Conservation (phyloP, 2,329 filamentous ascomycete genomes). For the Neonectria punicea region DNA sequence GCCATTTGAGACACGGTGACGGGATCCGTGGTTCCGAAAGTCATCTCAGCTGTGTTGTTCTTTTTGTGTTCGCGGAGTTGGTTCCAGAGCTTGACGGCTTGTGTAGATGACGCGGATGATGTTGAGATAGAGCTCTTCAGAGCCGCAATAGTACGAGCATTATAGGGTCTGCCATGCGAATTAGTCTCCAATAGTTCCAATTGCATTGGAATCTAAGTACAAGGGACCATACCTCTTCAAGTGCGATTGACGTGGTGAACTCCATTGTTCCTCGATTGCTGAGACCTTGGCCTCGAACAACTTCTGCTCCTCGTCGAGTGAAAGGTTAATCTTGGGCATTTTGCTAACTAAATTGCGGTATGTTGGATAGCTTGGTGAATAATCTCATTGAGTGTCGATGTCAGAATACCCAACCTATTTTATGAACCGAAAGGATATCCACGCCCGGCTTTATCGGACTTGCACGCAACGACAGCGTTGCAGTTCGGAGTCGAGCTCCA, state of each 20-base stretch:
- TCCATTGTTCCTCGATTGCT: conserved; percentile 50
- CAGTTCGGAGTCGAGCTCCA: conserved; percentile 6
- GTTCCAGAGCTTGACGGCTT: conserved; percentile 51
- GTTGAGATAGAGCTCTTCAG: conserved; percentile 44
- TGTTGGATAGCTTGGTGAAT: neutral
- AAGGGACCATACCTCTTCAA: conserved; percentile 36
- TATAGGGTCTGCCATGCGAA: neutral
- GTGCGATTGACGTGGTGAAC: conserved; percentile 41
- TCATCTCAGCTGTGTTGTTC: conserved; percentile 49
- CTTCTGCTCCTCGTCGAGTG: conserved; percentile 41
- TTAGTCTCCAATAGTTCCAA: neutral
- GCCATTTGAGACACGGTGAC: conserved; percentile 48
- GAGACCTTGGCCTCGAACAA: conserved; percentile 47
- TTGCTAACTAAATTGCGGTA: neutral
- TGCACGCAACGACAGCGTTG: neutral
- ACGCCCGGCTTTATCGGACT: neutral
- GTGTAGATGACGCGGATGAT: conserved; percentile 44
- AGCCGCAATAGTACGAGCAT: conserved; percentile 47
- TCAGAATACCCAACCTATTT: neutral
- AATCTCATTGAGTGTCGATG: neutral
- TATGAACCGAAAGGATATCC: neutral
- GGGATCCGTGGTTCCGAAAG: conserved; percentile 52
- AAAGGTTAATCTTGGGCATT: conserved; percentile 15
- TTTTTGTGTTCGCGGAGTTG: conserved; percentile 47
- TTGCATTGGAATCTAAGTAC: too few relatives aligned